Base-by-base conservation (phyloP, 805 yeast genomes). In the Huiozyma sinensis region DNA sequence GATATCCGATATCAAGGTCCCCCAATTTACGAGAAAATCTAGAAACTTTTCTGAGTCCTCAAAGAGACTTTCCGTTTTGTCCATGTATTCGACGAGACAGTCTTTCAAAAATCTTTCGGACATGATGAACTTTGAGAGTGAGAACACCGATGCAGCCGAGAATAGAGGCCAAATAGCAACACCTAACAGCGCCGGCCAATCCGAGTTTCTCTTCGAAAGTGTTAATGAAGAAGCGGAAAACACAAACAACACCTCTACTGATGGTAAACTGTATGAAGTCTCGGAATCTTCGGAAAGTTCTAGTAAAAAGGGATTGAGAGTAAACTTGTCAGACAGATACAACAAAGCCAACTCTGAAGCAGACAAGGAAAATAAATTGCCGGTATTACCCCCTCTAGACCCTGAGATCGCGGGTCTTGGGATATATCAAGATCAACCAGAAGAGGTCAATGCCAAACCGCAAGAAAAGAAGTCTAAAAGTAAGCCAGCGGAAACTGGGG, bases 1-100 rank as follows among this genome's bases (percentile, higher is more conserved):
- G 9, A 68, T 82, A 38, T 75, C 83, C 13, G 83, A 78, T 48
- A 79, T 82, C 38, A 70, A 71, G 45, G 77, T 82, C 41, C 90
- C 90, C 24, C 76, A 75, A 48, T 85, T 82, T 33, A 75, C 88
- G 0, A 75, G 88, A 60, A 75, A 75, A 52, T 80, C 86, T 2
- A 72, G 75, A 54, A 69, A 75, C 44, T 79, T 79, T 56, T 71
- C 81, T 33, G 71, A 71, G 44, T 74, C 79, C 6, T 77, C 77
- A 55, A 83, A 79, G 61, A 72, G 92, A 56, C 66, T 81, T 43
- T 79, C 86, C 31, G 83, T 83, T n/a, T 60, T 83, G 36, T 80
- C 88, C 0, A 66, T 81, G 61, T 79, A 80, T 53, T 81, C 89
- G 0, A 77, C 88, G 3, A 77, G 73, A 48, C 76, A 72, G 39